Percentiles rank a stretch among this genome's conserved stretches.
phyloP scores from a whole-genome alignment of 106 monocot genomes.

The Dioscorea dumetorum region DNA sequence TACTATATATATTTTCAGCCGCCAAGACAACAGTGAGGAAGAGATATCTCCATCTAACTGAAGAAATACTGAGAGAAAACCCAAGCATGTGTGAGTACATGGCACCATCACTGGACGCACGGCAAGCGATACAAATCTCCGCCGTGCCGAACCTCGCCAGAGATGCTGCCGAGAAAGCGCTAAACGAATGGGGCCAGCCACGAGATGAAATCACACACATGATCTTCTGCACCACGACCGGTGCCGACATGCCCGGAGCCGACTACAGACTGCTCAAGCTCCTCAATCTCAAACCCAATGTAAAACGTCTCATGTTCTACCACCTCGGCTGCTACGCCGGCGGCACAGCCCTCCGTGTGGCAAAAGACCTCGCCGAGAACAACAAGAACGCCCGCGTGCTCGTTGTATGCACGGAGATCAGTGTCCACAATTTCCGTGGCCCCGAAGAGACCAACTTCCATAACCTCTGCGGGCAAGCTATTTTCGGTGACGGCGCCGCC shows the following conservation, averaged over 20 bases:
- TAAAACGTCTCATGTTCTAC: conserved; percentile 14
- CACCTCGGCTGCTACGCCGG: conserved; percentile 5
- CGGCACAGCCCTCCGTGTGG: conserved; percentile 8
- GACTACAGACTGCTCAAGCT: conserved; percentile 7
- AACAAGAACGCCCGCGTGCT: conserved; percentile 4
- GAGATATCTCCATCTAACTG: neutral
- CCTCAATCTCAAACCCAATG: conserved; percentile 4
- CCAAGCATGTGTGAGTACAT: too few relatives aligned
- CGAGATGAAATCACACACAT: conserved; percentile 9
- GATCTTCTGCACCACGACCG: conserved; percentile 2
- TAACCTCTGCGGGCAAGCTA: neutral
- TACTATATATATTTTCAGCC: neutral
- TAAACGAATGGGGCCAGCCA: conserved; percentile 8
- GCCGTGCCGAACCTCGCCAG: conserved; percentile 4
- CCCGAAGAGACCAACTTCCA: neutral
- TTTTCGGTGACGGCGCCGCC: neutral
- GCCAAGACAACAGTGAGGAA: conserved; percentile 10
- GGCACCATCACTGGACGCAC: neutral
- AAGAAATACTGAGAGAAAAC: neutral
- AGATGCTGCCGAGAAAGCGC: conserved; percentile 4
- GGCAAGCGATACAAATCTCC: neutral
- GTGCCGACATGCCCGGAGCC: neutral
- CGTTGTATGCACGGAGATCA: neutral
- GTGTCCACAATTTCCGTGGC: neutral
- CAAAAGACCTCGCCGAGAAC: conserved; percentile 7